Evolutionary conservation across 306 rosid genomes (phyloP).

Genomic region (Prinsepia uniflora): DNA sequence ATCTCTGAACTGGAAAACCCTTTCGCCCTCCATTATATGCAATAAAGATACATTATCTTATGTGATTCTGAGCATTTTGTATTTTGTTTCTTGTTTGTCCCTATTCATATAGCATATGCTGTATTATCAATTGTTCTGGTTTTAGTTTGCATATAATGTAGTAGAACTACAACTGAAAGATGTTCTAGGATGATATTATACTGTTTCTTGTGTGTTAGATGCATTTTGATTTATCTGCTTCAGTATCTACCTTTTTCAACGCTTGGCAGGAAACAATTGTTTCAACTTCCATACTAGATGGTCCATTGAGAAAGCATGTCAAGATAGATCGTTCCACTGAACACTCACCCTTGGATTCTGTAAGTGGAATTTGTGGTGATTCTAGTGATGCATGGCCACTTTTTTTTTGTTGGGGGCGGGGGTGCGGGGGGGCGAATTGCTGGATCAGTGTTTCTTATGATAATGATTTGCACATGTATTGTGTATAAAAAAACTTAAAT

Average conservation of each 20-base stretch:
- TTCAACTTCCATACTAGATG: conserved; percentile 28
- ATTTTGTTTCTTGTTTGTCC: background rate
- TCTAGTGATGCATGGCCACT: background rate
- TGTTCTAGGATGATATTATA: background rate
- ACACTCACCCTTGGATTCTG: conserved; percentile 33
- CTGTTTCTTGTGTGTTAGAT: background rate
- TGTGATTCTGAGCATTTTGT: background rate
- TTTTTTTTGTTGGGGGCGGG: background rate
- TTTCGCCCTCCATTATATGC: background rate
- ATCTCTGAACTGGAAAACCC: background rate
- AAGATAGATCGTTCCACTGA: conserved; percentile 34
- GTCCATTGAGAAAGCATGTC: conserved; percentile 42
- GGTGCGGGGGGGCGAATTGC: too few relatives aligned
- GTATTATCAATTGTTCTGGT: background rate
- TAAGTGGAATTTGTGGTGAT: conserved; percentile 36
- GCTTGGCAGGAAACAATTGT: conserved; percentile 34
- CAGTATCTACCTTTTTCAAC: background rate
- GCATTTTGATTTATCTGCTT: conserved; percentile 10
- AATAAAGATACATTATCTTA: background rate
- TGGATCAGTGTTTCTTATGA: background rate
- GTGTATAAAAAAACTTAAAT: background rate
- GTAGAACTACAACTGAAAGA: background rate
- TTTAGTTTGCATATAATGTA: background rate
- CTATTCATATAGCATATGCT: background rate
- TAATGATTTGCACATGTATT: background rate